Conservation (phyloP, 495 filamentous ascomycete genomes). For the Hypoxylon crocopeplum region DNA sequence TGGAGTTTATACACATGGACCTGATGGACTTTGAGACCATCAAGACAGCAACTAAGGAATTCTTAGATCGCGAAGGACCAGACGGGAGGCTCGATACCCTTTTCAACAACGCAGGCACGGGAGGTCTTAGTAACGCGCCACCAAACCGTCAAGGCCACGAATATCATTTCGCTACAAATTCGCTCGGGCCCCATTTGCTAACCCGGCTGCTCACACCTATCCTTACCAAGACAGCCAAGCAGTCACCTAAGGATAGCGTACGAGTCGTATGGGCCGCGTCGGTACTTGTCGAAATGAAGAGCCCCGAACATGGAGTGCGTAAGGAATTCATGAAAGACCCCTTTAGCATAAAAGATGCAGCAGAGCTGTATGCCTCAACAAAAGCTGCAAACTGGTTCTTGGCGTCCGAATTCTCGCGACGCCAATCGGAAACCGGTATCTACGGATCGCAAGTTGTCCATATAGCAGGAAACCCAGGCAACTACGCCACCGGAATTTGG, state of each 20-base stretch:
- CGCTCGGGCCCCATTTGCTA: constrained; percentile 44
- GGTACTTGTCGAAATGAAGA: constrained; percentile 32
- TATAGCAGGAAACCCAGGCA: constrained; percentile 51
- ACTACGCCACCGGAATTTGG: constrained; percentile 43
- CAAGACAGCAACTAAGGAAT: constrained; percentile 26
- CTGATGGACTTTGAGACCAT: constrained; percentile 36
- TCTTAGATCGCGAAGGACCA: constrained; percentile 39
- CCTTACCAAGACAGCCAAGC: constrained; percentile 31
- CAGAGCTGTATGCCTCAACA: constrained; percentile 47
- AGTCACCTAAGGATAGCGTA: constrained; percentile 32
- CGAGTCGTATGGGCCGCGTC: constrained; percentile 51
- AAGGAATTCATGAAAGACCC: constrained; percentile 24
- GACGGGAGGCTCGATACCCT: constrained; percentile 27
- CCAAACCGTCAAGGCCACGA: constrained; percentile 48
- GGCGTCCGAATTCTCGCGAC: constrained; percentile 40
- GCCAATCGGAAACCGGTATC: constrained; percentile 19
- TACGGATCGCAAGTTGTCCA: too few relatives aligned
- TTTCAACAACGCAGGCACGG: constrained; percentile 55
- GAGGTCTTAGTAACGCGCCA: constrained; percentile 21
- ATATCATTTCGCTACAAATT: constrained; percentile 45
- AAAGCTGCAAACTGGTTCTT: constrained; percentile 51
- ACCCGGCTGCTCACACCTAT: constrained; percentile 49
- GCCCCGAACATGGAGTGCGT: constrained; percentile 44
- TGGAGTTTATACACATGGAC: constrained; percentile 38
- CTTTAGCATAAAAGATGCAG: constrained; percentile 28